These are phyloP conservation scores for Ascobolus immersus DNA, from an alignment of 495 filamentous ascomycete genomes.

Conservation along the genomic window DNA sequence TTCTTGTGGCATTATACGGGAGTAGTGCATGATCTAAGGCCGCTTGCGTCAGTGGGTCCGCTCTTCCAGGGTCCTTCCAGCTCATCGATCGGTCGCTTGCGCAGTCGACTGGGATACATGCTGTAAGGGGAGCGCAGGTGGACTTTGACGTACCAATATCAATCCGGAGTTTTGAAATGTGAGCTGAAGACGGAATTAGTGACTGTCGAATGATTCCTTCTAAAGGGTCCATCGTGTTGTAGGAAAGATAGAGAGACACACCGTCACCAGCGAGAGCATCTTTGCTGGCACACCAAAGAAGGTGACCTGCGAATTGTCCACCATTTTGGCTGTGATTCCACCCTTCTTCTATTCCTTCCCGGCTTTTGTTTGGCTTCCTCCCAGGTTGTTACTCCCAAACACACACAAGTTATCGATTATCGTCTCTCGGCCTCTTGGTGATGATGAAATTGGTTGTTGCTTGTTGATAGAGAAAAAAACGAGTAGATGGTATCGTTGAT, in stretches of 20 bases:
- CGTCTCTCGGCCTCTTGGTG: no score
- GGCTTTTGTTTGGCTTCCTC: no score
- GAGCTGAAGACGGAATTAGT: slow-evolving; percentile 26
- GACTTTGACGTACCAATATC: slow-evolving; percentile 32
- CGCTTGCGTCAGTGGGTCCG: neutral
- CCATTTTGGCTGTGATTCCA: no score
- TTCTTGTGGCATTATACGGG: slow-evolving; percentile 61
- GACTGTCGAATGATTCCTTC: neutral
- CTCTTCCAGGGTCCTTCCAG: neutral
- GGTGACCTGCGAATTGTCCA: no score
- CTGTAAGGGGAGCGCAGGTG: neutral
- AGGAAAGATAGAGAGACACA: no score
- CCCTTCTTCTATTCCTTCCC: no score
- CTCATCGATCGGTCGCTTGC: neutral
- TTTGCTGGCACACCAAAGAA: slow-evolving; percentile 45
- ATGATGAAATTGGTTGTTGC: no score
- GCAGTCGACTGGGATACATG: neutral
- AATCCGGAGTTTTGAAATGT: slow-evolving; percentile 57
- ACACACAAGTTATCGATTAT: no score
- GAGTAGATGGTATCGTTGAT: no score
- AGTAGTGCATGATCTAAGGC: slow-evolving; percentile 64
- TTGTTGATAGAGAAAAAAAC: no score
- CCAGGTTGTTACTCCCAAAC: no score
- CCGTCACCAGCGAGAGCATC: slow-evolving; percentile 51
- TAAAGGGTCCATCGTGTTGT: slow-evolving; percentile 3